Percentiles rank a stretch among this genome's conserved stretches.
These are phyloP conservation scores for Nyssa sinensis DNA, from an alignment of 148 eudicot species.

Conservation along the genomic window DNA sequence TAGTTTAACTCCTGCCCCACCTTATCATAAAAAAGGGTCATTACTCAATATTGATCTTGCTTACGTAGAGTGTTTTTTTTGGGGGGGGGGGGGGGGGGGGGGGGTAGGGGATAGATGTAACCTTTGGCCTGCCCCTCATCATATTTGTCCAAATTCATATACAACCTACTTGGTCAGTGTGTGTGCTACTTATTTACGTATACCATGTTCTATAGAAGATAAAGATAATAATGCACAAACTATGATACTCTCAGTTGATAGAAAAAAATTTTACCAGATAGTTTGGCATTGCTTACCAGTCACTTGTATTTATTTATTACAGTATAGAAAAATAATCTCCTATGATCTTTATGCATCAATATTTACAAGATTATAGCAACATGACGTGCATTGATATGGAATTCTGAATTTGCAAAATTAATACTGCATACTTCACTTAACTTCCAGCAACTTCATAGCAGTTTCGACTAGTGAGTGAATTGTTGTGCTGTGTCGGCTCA, in stretches of 20 bases:
- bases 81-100: too few species aligned
- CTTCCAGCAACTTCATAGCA: slow-evolving; percentile 46
- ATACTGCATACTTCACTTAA: neutral
- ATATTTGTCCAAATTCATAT: too few species aligned
- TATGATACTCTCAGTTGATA: neutral
- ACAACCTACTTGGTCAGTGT: too few species aligned
- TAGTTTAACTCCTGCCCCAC: too few species aligned
- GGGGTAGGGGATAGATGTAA: too few species aligned
- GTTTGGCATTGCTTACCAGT: neutral
- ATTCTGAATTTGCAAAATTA: neutral
- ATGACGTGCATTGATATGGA: neutral
- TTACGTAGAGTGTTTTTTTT: too few species aligned
- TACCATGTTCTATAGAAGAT: neutral
- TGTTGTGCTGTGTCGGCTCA: slow-evolving; percentile 42
- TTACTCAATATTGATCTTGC: too few species aligned
- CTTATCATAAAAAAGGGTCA: too few species aligned
- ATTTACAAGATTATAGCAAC: neutral
- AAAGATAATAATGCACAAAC: neutral
- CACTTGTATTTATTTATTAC: neutral
- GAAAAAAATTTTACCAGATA: neutral
- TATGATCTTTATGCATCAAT: slow-evolving; percentile 4
- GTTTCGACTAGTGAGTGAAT: slow-evolving; percentile 58
- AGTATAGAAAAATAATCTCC: neutral
- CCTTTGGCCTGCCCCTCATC: neutral
- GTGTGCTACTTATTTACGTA: neutral